These are phyloP conservation scores for Rosa hybrid DNA, from an alignment of 331 rosid species.

Conservation along the genomic window DNA sequence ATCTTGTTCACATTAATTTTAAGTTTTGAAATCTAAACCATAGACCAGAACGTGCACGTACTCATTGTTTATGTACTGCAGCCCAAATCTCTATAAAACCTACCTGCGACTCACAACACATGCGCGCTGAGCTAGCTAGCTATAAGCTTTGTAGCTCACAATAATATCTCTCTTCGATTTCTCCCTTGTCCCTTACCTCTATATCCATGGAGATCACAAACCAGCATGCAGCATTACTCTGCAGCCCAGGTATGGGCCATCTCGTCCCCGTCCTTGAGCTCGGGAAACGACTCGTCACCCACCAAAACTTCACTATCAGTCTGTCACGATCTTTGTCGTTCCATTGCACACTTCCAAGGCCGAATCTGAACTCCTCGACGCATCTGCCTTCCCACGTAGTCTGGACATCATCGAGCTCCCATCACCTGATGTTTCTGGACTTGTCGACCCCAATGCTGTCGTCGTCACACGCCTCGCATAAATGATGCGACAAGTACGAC, in stretches of 20 bases:
- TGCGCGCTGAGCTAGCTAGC: too few relatives aligned
- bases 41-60: too few relatives aligned
- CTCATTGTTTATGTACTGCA: too few relatives aligned
- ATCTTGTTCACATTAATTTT: too few relatives aligned
- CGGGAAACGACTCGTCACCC: slow-evolving; percentile 32
- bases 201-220: not conserved
- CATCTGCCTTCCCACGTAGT: slow-evolving; percentile 5
- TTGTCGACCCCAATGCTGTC: not conserved
- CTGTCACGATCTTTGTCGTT: slow-evolving; percentile 37
- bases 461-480: not conserved
- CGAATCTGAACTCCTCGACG: slow-evolving; percentile 18
- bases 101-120: too few relatives aligned
- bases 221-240: slow-evolving; percentile 29
- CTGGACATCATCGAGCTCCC: slow-evolving; percentile 18
- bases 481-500: slow-evolving; percentile 24
- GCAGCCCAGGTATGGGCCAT: slow-evolving; percentile 55
- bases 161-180: too few relatives aligned
- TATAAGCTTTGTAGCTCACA: too few relatives aligned
- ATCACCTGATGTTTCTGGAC: not conserved
- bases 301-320: slow-evolving; percentile 35
- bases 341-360: slow-evolving; percentile 33
- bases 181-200: too few relatives aligned
- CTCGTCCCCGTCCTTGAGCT: slow-evolving; percentile 47
- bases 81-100: too few relatives aligned
- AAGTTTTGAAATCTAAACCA: too few relatives aligned